Percentiles rank a stretch among this genome's conserved stretches.
These are phyloP conservation scores for Hyphopichia fennica DNA, from an alignment of 1,139 yeast species.

Conservation along the genomic window DNA sequence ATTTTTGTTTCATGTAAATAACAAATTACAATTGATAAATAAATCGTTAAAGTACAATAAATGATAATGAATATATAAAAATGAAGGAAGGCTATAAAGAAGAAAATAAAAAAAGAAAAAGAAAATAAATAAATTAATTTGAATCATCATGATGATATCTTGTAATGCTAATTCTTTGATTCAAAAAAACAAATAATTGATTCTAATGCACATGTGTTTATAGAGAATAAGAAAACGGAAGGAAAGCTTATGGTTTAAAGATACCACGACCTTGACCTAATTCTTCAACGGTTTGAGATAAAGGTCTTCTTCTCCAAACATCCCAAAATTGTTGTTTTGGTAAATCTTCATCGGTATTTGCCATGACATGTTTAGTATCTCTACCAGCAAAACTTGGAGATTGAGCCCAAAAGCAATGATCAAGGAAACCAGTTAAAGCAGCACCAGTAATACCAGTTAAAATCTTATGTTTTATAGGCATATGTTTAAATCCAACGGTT, in stretches of 20 bases:
- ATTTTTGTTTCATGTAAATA: neutral
- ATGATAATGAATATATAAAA: neutral
- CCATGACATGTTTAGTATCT: slow-evolving; percentile 35
- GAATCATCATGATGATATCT: too few relatives aligned
- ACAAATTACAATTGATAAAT: neutral
- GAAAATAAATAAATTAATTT: neutral
- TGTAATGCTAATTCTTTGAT: too few relatives aligned
- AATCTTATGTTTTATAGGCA: slow-evolving; percentile 45
- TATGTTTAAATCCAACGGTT: slow-evolving; percentile 40
- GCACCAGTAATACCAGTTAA: slow-evolving; percentile 46
- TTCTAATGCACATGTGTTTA: neutral
- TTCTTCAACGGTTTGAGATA: slow-evolving; percentile 75
- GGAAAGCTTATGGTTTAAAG: slow-evolving; percentile 28
- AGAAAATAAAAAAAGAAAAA: neutral
- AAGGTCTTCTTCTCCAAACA: slow-evolving; percentile 76
- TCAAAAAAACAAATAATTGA: too few relatives aligned
- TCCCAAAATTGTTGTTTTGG: slow-evolving; percentile 78
- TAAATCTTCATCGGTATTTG: slow-evolving; percentile 31
- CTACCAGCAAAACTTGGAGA: slow-evolving; percentile 41
- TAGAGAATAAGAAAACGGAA: too few relatives aligned
- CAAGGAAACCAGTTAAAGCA: slow-evolving; percentile 36
- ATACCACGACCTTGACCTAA: slow-evolving; percentile 70
- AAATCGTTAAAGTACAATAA: neutral
- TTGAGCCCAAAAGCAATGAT: slow-evolving; percentile 46
- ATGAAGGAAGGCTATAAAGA: neutral